Percentiles rank a stretch among this genome's conserved stretches.
Conservation (phyloP, 176 grass and related monocot genomes). For the Oryza nivara region DNA sequence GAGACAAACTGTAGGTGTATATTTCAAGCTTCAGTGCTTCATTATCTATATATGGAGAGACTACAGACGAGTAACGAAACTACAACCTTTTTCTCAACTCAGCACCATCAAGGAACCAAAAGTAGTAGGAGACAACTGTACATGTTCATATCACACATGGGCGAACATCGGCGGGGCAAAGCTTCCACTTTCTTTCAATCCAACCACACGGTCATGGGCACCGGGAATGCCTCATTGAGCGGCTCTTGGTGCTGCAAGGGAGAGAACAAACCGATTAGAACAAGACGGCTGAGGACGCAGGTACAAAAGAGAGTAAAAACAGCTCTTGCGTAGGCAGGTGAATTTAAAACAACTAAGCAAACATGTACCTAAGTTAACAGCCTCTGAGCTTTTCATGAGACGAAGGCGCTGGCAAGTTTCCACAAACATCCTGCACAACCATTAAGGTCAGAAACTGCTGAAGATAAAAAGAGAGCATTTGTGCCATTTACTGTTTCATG, state of each 20-base stretch:
- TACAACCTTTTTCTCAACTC: slow-evolving; percentile 46
- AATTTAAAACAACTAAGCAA: background rate
- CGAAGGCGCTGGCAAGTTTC: slow-evolving; percentile 81
- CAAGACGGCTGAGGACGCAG: background rate
- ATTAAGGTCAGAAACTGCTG: slow-evolving; percentile 23
- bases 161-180: slow-evolving; percentile 45
- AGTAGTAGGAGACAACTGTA: slow-evolving; percentile 60
- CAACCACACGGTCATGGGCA: background rate
- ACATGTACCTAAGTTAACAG: slow-evolving; percentile 66
- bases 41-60: slow-evolving; percentile 35
- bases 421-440: slow-evolving; percentile 68
- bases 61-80: slow-evolving; percentile 45
- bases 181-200: slow-evolving; percentile 42
- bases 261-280: slow-evolving; percentile 20
- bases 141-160: slow-evolving; percentile 56
- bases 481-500: background rate
- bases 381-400: slow-evolving; percentile 88
- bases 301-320: background rate
- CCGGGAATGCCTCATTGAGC: slow-evolving; percentile 36
- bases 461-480: background rate
- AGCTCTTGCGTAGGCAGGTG: background rate
- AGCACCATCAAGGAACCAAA: slow-evolving; percentile 28
- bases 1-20: slow-evolving; percentile 43
- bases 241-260: slow-evolving; percentile 65
- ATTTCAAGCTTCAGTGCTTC: slow-evolving; percentile 40